Conservation (phyloP, 2,329 filamentous ascomycete genomes). For the Coniochaeta hoffmannii region DNA sequence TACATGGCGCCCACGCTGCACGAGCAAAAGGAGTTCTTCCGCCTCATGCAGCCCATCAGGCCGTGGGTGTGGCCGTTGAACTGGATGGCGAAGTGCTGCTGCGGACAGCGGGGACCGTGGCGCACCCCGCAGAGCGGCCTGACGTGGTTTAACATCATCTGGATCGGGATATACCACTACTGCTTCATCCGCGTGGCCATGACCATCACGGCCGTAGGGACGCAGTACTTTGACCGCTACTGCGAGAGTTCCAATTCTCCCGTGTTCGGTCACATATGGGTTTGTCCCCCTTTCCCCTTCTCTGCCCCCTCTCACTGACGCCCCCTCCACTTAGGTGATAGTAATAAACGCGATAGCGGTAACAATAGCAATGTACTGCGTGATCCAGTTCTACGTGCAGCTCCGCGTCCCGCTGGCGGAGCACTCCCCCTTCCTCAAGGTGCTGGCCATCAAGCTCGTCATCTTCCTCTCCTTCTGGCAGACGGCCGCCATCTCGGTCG, state of each 20-base stretch:
- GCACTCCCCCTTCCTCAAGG: conserved; percentile 31
- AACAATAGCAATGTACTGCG: conserved; percentile 78
- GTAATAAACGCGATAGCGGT: conserved; percentile 65
- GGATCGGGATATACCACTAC: conserved; percentile 79
- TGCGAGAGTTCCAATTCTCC: conserved; percentile 74
- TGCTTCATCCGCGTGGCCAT: conserved; percentile 74
- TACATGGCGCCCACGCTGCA: conserved; percentile 73
- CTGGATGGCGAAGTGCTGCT: conserved; percentile 64
- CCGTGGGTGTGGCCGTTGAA: conserved; percentile 70
- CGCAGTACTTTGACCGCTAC: conserved; percentile 62
- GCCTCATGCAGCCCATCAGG: conserved; percentile 54
- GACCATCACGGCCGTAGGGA: conserved; percentile 69
- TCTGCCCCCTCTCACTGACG: neutral
- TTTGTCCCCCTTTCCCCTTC: conserved; percentile 24
- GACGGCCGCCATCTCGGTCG: conserved; percentile 41
- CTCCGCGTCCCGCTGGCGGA: conserved; percentile 35
- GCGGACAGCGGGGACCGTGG: conserved; percentile 61
- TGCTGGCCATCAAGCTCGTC: conserved; percentile 81
- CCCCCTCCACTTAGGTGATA: conserved; percentile 39
- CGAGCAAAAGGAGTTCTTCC: conserved; percentile 75
- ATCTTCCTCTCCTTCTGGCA: conserved; percentile 94
- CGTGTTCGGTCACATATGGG: conserved; percentile 79
- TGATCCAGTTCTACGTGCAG: conserved; percentile 83
- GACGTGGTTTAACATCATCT: conserved; percentile 87
- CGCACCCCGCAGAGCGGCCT: conserved; percentile 71